These are phyloP conservation scores for Coniochaeta sp. DNA, from an alignment of 2,329 filamentous ascomycete genomes.

Conservation along the genomic window DNA sequence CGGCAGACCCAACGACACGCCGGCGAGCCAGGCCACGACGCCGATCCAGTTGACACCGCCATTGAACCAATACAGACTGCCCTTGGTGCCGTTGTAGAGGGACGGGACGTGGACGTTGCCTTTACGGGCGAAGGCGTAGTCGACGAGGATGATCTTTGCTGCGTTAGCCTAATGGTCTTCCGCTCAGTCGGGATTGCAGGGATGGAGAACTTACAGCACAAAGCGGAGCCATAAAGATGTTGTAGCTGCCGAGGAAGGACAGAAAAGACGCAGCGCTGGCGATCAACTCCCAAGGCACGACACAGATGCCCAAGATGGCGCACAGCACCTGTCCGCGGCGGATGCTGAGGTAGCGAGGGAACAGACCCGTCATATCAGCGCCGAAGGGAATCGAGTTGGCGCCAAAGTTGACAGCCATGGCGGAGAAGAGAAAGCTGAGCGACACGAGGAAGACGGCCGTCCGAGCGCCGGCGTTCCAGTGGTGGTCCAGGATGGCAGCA, in stretches of 20 bases:
- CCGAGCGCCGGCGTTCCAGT: conserved; percentile 20
- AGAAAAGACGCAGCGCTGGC: conserved; percentile 15
- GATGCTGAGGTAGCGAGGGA: conserved; percentile 34
- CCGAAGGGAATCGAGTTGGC: conserved; percentile 32
- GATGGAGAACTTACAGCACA: conserved; percentile 3
- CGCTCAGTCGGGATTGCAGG: not conserved
- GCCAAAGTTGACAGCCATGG: conserved; percentile 33
- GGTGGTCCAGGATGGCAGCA: conserved; percentile 25
- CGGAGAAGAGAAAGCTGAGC: conserved; percentile 21
- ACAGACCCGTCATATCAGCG: conserved; percentile 30
- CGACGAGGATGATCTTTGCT: conserved; percentile 20
- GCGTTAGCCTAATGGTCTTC: not conserved
- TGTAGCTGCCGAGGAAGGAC: conserved; percentile 17
- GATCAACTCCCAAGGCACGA: conserved; percentile 19
- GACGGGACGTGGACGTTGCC: conserved; percentile 24
- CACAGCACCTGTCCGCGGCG: conserved; percentile 31
- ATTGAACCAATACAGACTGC: conserved; percentile 23
- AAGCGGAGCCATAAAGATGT: conserved; percentile 18
- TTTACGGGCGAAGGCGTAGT: conserved; percentile 23
- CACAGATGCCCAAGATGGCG: conserved; percentile 21
- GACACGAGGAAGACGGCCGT: conserved; percentile 23
- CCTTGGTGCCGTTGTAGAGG: conserved; percentile 18
- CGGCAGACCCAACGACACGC: conserved; percentile 16
- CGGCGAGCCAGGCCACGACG: conserved; percentile 16
- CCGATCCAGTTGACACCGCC: conserved; percentile 22